Conservation (phyloP, 2,329 filamentous ascomycete genomes). For the Botrytis aclada region DNA sequence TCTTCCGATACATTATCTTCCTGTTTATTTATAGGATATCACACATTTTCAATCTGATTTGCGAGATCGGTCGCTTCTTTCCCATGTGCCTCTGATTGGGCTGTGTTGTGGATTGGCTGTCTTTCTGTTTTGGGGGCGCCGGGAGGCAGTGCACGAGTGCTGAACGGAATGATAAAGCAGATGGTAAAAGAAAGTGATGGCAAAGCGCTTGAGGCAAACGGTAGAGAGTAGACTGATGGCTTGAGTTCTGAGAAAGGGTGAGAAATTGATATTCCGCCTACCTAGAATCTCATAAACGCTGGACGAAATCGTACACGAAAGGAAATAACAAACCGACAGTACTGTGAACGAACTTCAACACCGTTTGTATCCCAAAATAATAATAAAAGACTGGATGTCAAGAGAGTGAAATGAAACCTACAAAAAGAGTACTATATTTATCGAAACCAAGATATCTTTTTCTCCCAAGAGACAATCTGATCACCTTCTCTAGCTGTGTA, state of each 20-base stretch:
- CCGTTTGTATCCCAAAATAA: background rate
- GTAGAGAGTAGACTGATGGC: background rate
- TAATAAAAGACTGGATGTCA: background rate
- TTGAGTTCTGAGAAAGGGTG: background rate
- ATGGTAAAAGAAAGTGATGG: background rate
- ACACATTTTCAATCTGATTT: no score
- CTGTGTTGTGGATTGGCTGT: background rate
- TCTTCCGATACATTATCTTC: no score
- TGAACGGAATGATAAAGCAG: background rate
- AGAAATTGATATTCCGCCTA: background rate
- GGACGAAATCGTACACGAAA: background rate
- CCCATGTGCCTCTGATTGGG: no score
- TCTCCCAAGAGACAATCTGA: background rate
- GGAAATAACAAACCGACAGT: background rate
- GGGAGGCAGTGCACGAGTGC: background rate
- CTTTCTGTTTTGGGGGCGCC: background rate
- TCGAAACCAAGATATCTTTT: background rate
- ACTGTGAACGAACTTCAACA: background rate
- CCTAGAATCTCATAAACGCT: background rate
- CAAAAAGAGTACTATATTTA: background rate
- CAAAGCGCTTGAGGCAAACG: no score
- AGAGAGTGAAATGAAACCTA: background rate
- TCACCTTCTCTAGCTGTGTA: background rate
- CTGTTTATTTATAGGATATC: no score
- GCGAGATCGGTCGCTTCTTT: no score